Base-by-base conservation (phyloP, 768 basidiomycete genomes). In the Collybia sordida region DNA sequence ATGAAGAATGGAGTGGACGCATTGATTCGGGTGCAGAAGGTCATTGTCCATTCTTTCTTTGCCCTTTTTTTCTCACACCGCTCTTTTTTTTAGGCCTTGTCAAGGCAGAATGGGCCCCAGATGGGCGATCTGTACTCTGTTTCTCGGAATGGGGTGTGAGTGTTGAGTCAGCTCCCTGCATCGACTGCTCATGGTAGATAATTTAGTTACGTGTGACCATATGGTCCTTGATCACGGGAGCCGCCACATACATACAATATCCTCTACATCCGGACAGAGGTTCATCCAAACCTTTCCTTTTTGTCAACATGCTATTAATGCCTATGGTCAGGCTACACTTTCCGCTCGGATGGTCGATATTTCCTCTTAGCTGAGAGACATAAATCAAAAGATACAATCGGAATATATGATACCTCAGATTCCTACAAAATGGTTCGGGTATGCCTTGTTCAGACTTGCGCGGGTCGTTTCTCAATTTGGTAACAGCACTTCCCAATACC, bases 71-170 rank as follows among this genome's bases (percentile, higher is more conserved):
- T 43, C 27, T 54, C 19, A 59, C 39, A 24, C 7, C 11, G n/a
- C 3, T 27, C 11, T 11, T 47, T 38, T 19, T 42, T 3, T 17
- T 35, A 74, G 87, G 94, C 9, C 80, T 97, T 42, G 79, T 85
- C 17, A 90, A 83, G 61, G 90, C 87, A 15, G 91, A 95, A 61
- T 98, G 94, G 94, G 89, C 88, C 0, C 90, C 88, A 2, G 89
- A 88, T 61, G 92, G 92, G 14, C 78, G 89, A 31, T 83, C 82
- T 14, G 73, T 97, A 4, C 69, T 97, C 24, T 95, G 90, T 60
- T 98, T 94, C 68, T 94, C 92, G 3, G 90, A 94, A 58, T 91
- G 91, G 88, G 91, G 89, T 59, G 94, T 95, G 71, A 74, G 93
- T 81, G 18, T 17, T 37, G 53, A 48, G 22, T 25, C n/a, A 25